Percentiles rank a stretch among this genome's conserved stretches.
Evolutionary conservation across 306 rosid species (phyloP).

Genomic region (Prinsepia uniflora): DNA sequence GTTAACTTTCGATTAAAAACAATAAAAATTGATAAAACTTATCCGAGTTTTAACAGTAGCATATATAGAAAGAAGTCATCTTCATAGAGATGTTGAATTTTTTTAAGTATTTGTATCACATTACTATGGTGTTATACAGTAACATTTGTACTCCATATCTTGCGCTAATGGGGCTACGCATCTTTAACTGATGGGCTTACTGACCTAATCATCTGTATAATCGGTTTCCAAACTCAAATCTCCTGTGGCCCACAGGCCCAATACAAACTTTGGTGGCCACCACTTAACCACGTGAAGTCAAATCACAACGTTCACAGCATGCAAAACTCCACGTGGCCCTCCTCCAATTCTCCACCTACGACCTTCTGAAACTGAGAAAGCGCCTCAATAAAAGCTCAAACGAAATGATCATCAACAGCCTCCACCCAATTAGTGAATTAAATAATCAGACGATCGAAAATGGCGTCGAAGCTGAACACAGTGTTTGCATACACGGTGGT

Average conservation of each 20-base stretch:
- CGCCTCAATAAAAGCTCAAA: background rate
- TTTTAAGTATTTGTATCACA: no score
- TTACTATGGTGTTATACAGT: no score
- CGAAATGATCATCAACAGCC: background rate
- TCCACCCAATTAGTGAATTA: background rate
- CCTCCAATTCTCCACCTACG: background rate
- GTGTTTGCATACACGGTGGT: slow-evolving; percentile 59
- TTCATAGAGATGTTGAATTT: no score
- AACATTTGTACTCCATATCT: no score
- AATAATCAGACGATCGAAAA: background rate
- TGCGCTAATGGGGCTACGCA: no score
- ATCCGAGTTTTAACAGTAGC: no score
- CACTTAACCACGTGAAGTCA: slow-evolving; percentile 12
- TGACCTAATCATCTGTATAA: no score
- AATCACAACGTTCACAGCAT: background rate
- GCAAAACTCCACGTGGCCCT: slow-evolving; percentile 33
- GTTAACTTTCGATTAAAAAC: no score
- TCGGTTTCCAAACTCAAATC: no score
- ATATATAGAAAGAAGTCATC: no score
- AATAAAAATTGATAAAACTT: no score
- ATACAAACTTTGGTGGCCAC: background rate
- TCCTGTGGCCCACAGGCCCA: background rate
- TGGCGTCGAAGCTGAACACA: slow-evolving; percentile 51
- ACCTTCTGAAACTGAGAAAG: background rate
- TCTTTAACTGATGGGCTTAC: no score